Evolutionary conservation across 2,329 filamentous ascomycete genomes (phyloP).

Genomic region (Fusarium avenaceum): DNA sequence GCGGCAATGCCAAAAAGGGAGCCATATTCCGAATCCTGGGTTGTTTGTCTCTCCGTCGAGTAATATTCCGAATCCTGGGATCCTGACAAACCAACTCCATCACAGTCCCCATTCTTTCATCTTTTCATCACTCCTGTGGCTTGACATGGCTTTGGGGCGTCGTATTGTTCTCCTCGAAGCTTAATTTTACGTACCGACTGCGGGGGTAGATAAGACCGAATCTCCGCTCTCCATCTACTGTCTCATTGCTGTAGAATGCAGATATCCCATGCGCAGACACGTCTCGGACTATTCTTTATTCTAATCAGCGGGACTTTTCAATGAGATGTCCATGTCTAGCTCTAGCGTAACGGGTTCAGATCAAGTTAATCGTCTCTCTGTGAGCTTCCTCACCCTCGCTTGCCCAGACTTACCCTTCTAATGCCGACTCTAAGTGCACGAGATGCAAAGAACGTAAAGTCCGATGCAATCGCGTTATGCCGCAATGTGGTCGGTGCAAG

Average conservation of each 20-base stretch:
- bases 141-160: neutral
- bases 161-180: constrained; percentile 27
- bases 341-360: constrained; percentile 24
- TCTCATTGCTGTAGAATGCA: neutral
- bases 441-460: constrained; percentile 51
- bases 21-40: neutral
- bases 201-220: constrained; percentile 31
- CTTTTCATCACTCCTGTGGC: constrained; percentile 10
- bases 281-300: constrained; percentile 23
- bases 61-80: constrained; percentile 12
- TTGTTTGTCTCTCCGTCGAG: constrained; percentile 4
- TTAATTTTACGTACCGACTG: constrained; percentile 19
- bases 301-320: neutral
- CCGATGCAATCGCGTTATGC: constrained; percentile 51
- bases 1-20: constrained; percentile 3
- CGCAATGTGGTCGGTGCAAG: constrained; percentile 48
- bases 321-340: constrained; percentile 16
- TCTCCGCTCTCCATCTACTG: constrained; percentile 14
- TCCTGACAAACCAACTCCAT: constrained; percentile 19
- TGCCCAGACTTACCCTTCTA: constrained; percentile 1
- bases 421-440: constrained; percentile 37
- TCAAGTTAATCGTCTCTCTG: constrained; percentile 47
- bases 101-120: constrained; percentile 4
- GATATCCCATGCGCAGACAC: neutral
- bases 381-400: constrained; percentile 12